Percentiles rank a stretch among this genome's conserved stretches.
These are phyloP conservation scores for Cryptococcus sp. DNA, from an alignment of 1,284 basidiomycete genomes.

Conservation along the genomic window DNA sequence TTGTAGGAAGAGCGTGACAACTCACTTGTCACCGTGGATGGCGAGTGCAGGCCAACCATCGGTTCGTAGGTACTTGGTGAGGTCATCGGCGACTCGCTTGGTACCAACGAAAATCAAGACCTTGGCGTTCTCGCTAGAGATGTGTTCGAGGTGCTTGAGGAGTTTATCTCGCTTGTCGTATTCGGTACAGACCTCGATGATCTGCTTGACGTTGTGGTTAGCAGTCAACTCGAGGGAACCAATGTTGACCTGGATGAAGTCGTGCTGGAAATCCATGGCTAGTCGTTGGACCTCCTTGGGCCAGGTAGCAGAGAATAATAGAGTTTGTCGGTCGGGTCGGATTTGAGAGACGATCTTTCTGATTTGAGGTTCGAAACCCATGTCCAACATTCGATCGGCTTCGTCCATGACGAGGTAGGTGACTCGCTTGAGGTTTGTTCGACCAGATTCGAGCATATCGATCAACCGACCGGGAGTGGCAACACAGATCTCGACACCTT, in stretches of 20 bases:
- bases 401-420: constrained; percentile 99
- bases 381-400: constrained; percentile 64
- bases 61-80: constrained; percentile 93
- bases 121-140: constrained; percentile 94
- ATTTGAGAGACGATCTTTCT: constrained; percentile 97
- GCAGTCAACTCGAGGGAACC: constrained; percentile 97
- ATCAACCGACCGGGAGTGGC: constrained; percentile 94
- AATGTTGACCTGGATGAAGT: constrained; percentile 98
- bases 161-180: constrained; percentile 96
- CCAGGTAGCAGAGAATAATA: constrained; percentile 99
- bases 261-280: constrained; percentile 90
- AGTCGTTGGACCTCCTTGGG: constrained; percentile 98
- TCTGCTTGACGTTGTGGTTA: constrained; percentile 96
- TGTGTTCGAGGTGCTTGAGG: constrained; percentile 95
- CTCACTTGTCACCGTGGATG: constrained; percentile 89
- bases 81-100: constrained; percentile 95
- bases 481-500: constrained; percentile 94
- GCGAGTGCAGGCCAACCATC: constrained; percentile 98
- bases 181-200: constrained; percentile 94
- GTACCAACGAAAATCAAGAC: constrained; percentile 98
- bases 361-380: constrained; percentile 96
- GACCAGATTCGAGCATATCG: constrained; percentile 93
- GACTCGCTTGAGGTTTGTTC: constrained; percentile 91
- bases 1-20: constrained; percentile 14
- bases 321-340: constrained; percentile 88